Evolutionary conservation across 1,284 basidiomycete genomes (phyloP).

Genomic region (Albatrellus sp.): DNA sequence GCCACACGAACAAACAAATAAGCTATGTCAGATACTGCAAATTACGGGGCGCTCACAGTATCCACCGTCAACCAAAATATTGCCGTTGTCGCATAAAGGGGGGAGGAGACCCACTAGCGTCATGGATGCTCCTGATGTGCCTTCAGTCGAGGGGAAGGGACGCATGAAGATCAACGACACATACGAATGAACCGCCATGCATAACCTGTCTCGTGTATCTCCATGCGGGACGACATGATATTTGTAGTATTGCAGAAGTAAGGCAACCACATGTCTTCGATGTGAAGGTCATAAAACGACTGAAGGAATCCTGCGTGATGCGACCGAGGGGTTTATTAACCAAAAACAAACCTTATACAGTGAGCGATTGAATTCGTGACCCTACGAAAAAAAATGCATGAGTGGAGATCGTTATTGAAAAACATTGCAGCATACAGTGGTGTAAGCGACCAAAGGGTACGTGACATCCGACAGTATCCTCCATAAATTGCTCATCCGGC

Average conservation of each 20-base stretch:
- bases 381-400: constrained; percentile 28
- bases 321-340: neutral
- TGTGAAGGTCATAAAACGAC: constrained; percentile 89
- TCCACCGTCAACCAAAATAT: constrained; percentile 89
- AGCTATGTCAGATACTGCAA: constrained; percentile 6
- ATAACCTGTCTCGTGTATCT: constrained; percentile 94
- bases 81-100: constrained; percentile 90
- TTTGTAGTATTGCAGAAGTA: constrained; percentile 99
- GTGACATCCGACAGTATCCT: constrained; percentile 91
- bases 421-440: constrained; percentile 57
- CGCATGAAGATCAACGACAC: constrained; percentile 14
- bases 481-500: constrained; percentile 91
- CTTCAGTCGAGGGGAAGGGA: neutral
- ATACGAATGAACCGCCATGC: constrained; percentile 81
- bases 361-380: constrained; percentile 83
- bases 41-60: constrained; percentile 48
- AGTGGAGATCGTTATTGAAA: constrained; percentile 12
- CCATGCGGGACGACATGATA: constrained; percentile 93
- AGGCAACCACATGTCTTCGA: constrained; percentile 98
- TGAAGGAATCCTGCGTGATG: constrained; percentile 14
- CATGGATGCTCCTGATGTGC: constrained; percentile 80
- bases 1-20: neutral
- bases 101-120: constrained; percentile 91
- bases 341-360: constrained; percentile 56
- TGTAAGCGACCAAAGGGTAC: constrained; percentile 95